Evolutionary conservation across 1,284 basidiomycete genomes (phyloP).

Genomic region (Malassezia yamatoensis): DNA sequence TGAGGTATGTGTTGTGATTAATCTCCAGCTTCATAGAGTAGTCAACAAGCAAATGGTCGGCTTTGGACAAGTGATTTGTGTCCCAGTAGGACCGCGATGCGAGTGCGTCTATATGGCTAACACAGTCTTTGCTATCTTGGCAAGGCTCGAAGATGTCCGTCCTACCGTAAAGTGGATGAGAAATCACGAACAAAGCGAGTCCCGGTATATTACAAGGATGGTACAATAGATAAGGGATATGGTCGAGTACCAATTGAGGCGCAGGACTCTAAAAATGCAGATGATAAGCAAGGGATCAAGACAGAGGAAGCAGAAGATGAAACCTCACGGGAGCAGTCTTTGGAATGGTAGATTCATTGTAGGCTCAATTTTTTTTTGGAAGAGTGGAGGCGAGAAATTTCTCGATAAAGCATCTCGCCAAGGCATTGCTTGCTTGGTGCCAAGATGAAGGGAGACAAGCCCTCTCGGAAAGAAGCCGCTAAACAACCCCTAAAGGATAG

Average conservation of each 20-base stretch:
- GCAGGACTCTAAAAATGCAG: background rate
- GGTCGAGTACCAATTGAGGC: conserved; percentile 10
- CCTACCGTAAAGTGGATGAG: conserved; percentile 23
- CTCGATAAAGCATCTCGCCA: no score
- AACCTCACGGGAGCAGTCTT: no score
- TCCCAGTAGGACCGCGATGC: conserved; percentile 72
- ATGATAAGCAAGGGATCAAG: background rate
- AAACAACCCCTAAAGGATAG: no score
- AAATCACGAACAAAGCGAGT: conserved; percentile 25
- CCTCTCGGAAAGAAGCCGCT: no score
- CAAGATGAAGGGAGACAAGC: no score
- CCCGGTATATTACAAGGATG: conserved; percentile 14
- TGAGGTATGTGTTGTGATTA: conserved; percentile 10
- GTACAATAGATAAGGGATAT: conserved; percentile 8
- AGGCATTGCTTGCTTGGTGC: no score
- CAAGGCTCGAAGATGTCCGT: conserved; percentile 28
- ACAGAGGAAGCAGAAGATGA: background rate
- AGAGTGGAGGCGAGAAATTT: no score
- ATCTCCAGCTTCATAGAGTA: conserved; percentile 20
- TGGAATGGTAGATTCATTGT: no score
- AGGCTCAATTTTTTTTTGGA: no score
- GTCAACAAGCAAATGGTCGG: conserved; percentile 45
- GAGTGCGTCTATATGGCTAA: conserved; percentile 54
- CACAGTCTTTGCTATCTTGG: conserved; percentile 29
- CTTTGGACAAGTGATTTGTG: conserved; percentile 65